Base-by-base conservation (phyloP, 306 rosid genomes). In the Luffa aegyptiaca region DNA sequence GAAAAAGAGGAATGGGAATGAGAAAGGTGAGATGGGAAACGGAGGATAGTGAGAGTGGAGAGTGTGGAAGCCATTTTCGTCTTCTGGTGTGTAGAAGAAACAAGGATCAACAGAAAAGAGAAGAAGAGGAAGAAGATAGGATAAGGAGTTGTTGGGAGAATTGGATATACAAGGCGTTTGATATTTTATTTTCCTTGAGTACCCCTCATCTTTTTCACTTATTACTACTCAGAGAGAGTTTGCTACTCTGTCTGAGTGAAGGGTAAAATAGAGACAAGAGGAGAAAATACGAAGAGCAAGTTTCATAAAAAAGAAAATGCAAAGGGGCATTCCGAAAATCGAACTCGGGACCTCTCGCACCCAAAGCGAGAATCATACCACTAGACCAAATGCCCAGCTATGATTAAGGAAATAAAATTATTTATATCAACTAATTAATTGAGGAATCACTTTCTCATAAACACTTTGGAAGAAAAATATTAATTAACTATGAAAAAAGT, bases 11-110 rank as follows among this genome's bases (percentile, higher is more conserved):
- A 20, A 49, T 84, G 37, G 41, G 84, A 2, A 14, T 80, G 69
- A 14, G 92, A 9, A 55, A 88, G 81, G 49, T 63, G 85, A 66
- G 90, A 82, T 3, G 88, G 86, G 41, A 88, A 65, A 73, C 79
- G 81, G 45, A 88, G 86, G 10, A 88, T 57, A 6, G 88, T 66
- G 59, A 92, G 83, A 6, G 92, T 84, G 5, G 92, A 89, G 70
- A 88, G 88, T 62, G 96, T 81, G 8, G 90, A 82, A 8, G 92
- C 93, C 88, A 92, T 90, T 86, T 74, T 64, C 45, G 65, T 65
- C 48, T 64, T 39, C 17, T 58, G 62, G 56, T 26, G 35, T 16
- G 33, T 1, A 75, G 49, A 6, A 0, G 63, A n/a, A 26, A 44
- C 1, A 41, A 39, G 8, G 31, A 39, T 14, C 10, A 26, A 57